Conservation (phyloP, 768 basidiomycete species). For the Imleria badia region DNA sequence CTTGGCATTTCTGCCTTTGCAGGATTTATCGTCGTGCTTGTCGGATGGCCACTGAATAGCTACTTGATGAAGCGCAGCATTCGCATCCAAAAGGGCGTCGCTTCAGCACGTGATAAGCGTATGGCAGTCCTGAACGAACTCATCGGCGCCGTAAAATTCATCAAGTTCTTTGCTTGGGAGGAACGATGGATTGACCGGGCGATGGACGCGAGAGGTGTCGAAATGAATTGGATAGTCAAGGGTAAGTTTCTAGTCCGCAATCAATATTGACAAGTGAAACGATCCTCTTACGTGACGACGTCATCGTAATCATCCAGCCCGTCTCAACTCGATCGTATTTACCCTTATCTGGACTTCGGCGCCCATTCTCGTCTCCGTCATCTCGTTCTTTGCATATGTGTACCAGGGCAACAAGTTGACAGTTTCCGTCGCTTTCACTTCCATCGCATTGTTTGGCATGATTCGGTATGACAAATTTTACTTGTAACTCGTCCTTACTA, state of each 20-base stretch:
- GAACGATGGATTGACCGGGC: conserved; percentile 43
- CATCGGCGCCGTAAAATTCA: conserved; percentile 39
- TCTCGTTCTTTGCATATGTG: conserved; percentile 76
- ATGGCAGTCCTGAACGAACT: conserved; percentile 48
- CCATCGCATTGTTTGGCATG: conserved; percentile 86
- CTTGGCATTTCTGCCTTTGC: conserved; percentile 48
- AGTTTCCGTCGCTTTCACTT: conserved; percentile 82
- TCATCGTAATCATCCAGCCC: conserved; percentile 39
- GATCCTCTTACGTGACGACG: not conserved
- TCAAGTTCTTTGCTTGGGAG: conserved; percentile 46
- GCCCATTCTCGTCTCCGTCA: conserved; percentile 77
- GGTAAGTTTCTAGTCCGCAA: conserved; percentile 32
- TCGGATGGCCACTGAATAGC: conserved; percentile 43
- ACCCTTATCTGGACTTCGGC: conserved; percentile 70
- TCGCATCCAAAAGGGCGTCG: conserved; percentile 34
- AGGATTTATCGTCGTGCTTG: conserved; percentile 41
- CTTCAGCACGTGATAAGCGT: conserved; percentile 40
- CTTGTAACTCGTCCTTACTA: not conserved
- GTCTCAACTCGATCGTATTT: conserved; percentile 73
- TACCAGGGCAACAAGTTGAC: conserved; percentile 73
- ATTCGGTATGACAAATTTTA: conserved; percentile 46
- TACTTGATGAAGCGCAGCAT: conserved; percentile 39
- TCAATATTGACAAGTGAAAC: not conserved
- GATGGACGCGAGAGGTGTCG: conserved; percentile 54
- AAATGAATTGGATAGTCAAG: conserved; percentile 79